phyloP scores from a whole-genome alignment of 768 basidiomycete genomes.

The Amyloporia xantha region DNA sequence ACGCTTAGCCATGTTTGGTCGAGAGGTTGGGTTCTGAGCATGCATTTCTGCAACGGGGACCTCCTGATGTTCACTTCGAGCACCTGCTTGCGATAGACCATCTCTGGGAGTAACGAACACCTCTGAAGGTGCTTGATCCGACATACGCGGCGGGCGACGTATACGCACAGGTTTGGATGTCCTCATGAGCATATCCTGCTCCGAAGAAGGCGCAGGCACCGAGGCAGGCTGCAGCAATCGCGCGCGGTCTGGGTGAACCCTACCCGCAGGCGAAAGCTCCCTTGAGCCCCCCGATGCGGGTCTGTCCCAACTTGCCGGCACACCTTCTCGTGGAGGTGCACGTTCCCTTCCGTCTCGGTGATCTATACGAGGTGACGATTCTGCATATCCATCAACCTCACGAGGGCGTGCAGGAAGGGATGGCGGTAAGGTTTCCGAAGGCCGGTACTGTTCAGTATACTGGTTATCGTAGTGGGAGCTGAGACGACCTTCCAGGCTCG shows the following conservation, averaged over 20 bases:
- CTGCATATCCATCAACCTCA: not conserved
- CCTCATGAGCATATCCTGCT: not conserved
- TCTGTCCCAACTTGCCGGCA: not conserved
- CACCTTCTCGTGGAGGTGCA: not conserved
- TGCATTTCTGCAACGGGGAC: slow-evolving; percentile 2
- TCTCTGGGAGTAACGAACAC: not conserved
- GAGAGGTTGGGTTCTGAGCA: not conserved
- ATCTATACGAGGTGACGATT: not conserved
- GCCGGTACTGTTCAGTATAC: not conserved
- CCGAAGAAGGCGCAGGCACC: not conserved
- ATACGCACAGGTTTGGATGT: slow-evolving; percentile 2
- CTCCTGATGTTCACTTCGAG: not conserved
- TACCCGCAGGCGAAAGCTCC: slow-evolving; percentile 1
- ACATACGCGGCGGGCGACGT: slow-evolving; percentile 5
- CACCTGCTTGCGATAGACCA: not conserved
- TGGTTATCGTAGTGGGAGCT: not conserved
- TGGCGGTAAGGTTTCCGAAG: not conserved
- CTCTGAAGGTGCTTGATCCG: not conserved
- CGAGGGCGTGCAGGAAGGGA: not conserved
- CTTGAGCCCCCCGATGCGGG: not conserved
- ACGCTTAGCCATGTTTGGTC: slow-evolving; percentile 11
- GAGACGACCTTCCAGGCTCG: slow-evolving; percentile 4
- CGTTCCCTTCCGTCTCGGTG: not conserved
- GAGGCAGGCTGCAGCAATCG: slow-evolving; percentile 3
- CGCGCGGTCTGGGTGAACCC: slow-evolving; percentile 15